Conservation (phyloP, 306 rosid genomes). For the Cyamopsis tetragonoloba region DNA sequence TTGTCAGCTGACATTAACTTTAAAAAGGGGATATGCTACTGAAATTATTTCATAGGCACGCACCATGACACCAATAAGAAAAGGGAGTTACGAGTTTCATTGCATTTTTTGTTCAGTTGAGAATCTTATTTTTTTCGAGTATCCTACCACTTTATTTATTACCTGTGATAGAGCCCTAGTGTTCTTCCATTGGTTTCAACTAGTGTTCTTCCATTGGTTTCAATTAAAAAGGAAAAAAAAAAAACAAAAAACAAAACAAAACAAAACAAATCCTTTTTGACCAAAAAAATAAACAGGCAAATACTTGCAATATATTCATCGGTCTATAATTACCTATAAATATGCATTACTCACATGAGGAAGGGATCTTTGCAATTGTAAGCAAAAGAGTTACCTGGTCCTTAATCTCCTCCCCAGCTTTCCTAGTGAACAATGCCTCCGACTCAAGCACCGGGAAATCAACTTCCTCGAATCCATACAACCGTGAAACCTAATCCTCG, state of each 20-base stretch:
- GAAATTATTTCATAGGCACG: too few species aligned
- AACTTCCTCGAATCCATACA: constrained; percentile 85
- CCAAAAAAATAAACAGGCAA: not conserved
- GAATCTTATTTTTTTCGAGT: too few species aligned
- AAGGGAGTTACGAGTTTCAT: too few species aligned
- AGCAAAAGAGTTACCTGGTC: constrained; percentile 64
- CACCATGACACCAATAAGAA: not conserved
- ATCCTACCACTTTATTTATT: too few species aligned
- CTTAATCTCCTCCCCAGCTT: constrained; percentile 95
- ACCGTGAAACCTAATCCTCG: constrained; percentile 54
- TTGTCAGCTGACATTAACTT: not conserved
- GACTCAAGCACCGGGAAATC: constrained; percentile 94
- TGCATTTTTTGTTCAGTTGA: not conserved
- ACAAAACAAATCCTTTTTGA: not conserved
- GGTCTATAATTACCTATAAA: not conserved
- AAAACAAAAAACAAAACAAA: too few species aligned
- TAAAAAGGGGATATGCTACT: too few species aligned
- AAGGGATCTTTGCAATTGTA: too few species aligned
- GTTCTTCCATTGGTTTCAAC: too few species aligned
- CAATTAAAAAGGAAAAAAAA: too few species aligned
- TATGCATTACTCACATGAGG: too few species aligned
- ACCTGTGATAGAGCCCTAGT: too few species aligned
- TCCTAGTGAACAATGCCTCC: constrained; percentile 78
- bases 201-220: too few species aligned
- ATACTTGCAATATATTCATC: not conserved